These are phyloP conservation scores for Tolypocladium tropicale DNA, from an alignment of 2,329 filamentous ascomycete species.

Conservation along the genomic window DNA sequence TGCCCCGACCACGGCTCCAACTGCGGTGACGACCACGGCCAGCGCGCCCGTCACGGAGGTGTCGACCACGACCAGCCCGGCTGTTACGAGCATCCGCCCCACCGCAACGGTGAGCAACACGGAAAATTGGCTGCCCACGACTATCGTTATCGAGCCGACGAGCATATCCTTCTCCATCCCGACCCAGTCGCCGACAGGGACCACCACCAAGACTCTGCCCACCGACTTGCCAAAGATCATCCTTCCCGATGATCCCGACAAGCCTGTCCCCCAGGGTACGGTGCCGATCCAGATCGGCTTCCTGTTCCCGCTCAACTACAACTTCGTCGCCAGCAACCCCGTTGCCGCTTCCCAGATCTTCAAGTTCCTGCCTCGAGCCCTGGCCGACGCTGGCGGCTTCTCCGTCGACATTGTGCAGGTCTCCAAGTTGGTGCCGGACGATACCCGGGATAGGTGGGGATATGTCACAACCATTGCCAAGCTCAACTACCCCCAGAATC, in stretches of 20 bases:
- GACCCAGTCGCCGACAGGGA: constrained; percentile 24
- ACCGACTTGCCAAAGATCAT: constrained; percentile 65
- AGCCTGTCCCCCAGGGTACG: constrained; percentile 48
- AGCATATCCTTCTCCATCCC: constrained; percentile 22
- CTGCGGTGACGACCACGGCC: constrained; percentile 4
- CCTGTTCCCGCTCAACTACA: constrained; percentile 68
- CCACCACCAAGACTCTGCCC: constrained; percentile 45
- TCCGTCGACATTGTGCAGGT: constrained; percentile 48
- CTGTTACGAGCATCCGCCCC: constrained; percentile 29
- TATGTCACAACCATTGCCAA: constrained; percentile 70
- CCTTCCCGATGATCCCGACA: constrained; percentile 50
- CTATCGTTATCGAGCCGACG: constrained; percentile 46
- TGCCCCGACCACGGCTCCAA: neutral
- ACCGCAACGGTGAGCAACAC: constrained; percentile 33
- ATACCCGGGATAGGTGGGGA: constrained; percentile 57
- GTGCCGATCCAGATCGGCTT: constrained; percentile 79
- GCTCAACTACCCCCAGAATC: constrained; percentile 60
- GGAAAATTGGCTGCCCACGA: constrained; percentile 45
- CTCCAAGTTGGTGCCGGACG: constrained; percentile 63
- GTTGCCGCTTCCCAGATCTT: constrained; percentile 80
- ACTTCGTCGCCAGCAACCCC: constrained; percentile 63
- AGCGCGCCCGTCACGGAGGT: constrained; percentile 11
- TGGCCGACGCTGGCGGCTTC: constrained; percentile 55
- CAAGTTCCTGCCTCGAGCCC: constrained; percentile 59
- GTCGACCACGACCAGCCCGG: constrained; percentile 5